Base-by-base conservation (phyloP, 106 monocot genomes). In the Phalaenopsis equestris region DNA sequence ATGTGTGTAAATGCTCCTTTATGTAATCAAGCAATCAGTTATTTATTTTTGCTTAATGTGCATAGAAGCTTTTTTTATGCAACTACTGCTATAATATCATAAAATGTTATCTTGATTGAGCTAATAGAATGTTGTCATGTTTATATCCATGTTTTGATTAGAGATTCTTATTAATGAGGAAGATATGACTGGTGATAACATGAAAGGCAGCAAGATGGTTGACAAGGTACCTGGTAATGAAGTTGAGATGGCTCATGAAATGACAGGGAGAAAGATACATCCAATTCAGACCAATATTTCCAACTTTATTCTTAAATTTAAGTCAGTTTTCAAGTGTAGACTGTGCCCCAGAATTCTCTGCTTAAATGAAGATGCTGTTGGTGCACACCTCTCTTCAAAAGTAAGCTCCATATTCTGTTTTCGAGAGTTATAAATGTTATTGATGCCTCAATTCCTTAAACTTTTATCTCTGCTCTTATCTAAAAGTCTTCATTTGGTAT, bases 271-370 rank as follows among this genome's bases (percentile, higher is more conserved):
- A 52, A 21, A 5, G 42, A 24, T 49, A 2, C 9, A 49, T 49
- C 76, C 9, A 24, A 11, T 49, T 49, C 76, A 76, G 16, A 16
- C 46, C 14, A 49, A 76, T 11, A 48, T 76, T 49, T 47, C 76
- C 46, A 76, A 76, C n/a, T 76, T 76, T 49, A 76, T 76, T 42
- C 10, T 76, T 4, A 76, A 76, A 49, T 76, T 47, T 49, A 76
- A 76, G 76, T 76, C 76, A 23, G 49, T 49, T 8, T 76, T 76
- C 18, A 76, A 76, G 76, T 76, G 76, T 42, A 76, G 76, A 76
- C 49, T 76, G 21, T 76, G 76, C 76, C 49, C 76, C 12, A 76
- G 76, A 46, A 52, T 76, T 76, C 76, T 76, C 46, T 76, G 76
- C 42, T 76, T 76, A 76, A 76, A 76, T 52, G 76, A 76, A 49